phyloP scores from a whole-genome alignment of 2,329 filamentous ascomycete genomes.

The Myriosclerotinia curreyana region DNA sequence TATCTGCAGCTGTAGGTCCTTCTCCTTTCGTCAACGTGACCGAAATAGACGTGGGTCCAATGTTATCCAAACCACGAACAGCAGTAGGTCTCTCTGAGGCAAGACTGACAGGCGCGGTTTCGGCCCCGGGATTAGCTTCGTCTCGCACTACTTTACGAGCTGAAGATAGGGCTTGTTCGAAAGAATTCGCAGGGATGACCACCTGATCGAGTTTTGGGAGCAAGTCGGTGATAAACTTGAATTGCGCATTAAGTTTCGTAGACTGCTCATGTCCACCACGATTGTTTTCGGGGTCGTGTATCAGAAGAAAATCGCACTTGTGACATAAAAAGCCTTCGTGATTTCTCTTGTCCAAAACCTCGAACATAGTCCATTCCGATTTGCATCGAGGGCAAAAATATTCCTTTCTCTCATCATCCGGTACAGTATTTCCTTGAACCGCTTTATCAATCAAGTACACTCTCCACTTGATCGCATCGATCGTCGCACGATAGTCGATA shows the following conservation, averaged over 20 bases:
- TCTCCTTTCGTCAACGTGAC: constrained; percentile 66
- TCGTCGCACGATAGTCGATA: constrained; percentile 89
- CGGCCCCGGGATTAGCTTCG: constrained; percentile 61
- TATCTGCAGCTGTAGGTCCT: constrained; percentile 64
- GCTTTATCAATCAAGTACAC: constrained; percentile 84
- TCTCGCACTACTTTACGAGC: constrained; percentile 64
- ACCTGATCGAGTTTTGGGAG: constrained; percentile 74
- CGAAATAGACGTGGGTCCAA: constrained; percentile 64
- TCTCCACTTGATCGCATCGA: constrained; percentile 95
- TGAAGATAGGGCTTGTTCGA: constrained; percentile 63
- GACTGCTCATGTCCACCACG: constrained; percentile 70
- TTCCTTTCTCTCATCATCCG: constrained; percentile 84
- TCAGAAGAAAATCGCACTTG: constrained; percentile 65
- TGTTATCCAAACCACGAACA: constrained; percentile 65
- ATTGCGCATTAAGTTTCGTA: constrained; percentile 72
- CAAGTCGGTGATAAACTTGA: constrained; percentile 73
- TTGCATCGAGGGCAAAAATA: constrained; percentile 80
- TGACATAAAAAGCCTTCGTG: constrained; percentile 76
- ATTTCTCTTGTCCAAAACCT: constrained; percentile 73
- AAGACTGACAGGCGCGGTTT: constrained; percentile 56
- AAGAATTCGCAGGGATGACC: constrained; percentile 70
- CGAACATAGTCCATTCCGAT: constrained; percentile 83
- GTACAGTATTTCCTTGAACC: constrained; percentile 78
- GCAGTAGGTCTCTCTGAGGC: constrained; percentile 58
- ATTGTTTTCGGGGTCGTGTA: constrained; percentile 63